Evolutionary conservation across 1,284 basidiomycete species (phyloP).

Genomic region (Apiotrichum veenhuisii): DNA sequence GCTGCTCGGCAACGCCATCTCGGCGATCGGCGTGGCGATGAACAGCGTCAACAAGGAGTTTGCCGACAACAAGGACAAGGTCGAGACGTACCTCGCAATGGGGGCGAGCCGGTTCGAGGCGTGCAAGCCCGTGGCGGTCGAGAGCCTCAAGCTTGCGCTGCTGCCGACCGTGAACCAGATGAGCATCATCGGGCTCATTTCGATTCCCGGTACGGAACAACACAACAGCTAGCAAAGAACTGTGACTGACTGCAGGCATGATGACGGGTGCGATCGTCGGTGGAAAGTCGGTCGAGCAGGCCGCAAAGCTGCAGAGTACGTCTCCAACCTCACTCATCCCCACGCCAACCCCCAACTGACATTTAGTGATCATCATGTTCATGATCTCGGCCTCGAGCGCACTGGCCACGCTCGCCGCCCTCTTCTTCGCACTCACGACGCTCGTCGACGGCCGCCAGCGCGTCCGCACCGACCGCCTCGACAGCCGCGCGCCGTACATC

Average conservation of each 20-base stretch:
- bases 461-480: conserved; percentile 65
- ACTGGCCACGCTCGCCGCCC: conserved; percentile 63
- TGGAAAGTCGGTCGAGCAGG: conserved; percentile 74
- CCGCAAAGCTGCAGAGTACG: conserved; percentile 69
- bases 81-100: conserved; percentile 77
- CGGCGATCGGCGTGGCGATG: conserved; percentile 65
- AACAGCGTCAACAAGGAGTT: conserved; percentile 50
- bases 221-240: conserved; percentile 2
- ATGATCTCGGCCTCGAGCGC: conserved; percentile 75
- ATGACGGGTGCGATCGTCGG: conserved; percentile 87
- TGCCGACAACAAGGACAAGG: conserved; percentile 69
- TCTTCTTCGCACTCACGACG: conserved; percentile 59
- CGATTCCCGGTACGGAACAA: conserved; percentile 43
- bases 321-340: no score
- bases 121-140: conserved; percentile 67
- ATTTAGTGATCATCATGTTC: conserved; percentile 75
- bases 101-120: conserved; percentile 75
- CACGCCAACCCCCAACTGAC: no score
- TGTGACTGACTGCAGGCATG: conserved; percentile 56
- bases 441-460: conserved; percentile 67
- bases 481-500: conserved; percentile 54
- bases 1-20: conserved; percentile 75
- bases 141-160: conserved; percentile 71
- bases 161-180: conserved; percentile 78
- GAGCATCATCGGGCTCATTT: conserved; percentile 77